phyloP scores from a whole-genome alignment of 106 monocot species.

The Posidonia australis region DNA sequence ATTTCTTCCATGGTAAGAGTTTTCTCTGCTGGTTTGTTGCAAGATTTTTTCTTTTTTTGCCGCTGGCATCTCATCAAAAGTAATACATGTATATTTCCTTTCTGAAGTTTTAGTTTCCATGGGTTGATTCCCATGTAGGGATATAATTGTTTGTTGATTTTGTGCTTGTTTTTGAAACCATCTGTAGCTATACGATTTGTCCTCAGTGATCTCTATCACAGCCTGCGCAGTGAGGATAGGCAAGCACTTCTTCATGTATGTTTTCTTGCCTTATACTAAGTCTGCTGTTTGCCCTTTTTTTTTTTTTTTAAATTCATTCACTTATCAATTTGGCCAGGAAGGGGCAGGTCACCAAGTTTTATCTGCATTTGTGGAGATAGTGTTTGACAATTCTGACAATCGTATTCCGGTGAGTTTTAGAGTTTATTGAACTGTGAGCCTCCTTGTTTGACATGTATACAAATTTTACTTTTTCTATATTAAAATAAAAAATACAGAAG shows the following conservation, averaged over 20 bases:
- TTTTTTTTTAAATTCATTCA: not conserved
- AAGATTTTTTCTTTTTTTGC: not conserved
- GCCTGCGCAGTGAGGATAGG: constrained; percentile 81
- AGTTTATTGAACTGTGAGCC: not conserved
- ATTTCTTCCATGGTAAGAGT: constrained; percentile 89
- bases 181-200: constrained; percentile 89
- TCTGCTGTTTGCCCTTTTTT: not conserved
- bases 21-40: not conserved
- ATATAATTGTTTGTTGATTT: constrained; percentile 5
- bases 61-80: not conserved
- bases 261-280: not conserved
- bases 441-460: not conserved
- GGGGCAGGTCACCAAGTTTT: constrained; percentile 91
- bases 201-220: constrained; percentile 92
- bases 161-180: constrained; percentile 1
- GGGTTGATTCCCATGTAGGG: not conserved
- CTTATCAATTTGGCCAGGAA: constrained; percentile 39
- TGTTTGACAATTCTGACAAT: constrained; percentile 96
- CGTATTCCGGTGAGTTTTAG: constrained; percentile 70
- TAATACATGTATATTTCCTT: not conserved
- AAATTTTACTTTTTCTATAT: no score
- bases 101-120: not conserved
- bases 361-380: constrained; percentile 99
- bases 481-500: no score
- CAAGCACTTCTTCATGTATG: constrained; percentile 94